Evolutionary conservation across 345 rosid species (phyloP).

Genomic region (Camelina neglecta): DNA sequence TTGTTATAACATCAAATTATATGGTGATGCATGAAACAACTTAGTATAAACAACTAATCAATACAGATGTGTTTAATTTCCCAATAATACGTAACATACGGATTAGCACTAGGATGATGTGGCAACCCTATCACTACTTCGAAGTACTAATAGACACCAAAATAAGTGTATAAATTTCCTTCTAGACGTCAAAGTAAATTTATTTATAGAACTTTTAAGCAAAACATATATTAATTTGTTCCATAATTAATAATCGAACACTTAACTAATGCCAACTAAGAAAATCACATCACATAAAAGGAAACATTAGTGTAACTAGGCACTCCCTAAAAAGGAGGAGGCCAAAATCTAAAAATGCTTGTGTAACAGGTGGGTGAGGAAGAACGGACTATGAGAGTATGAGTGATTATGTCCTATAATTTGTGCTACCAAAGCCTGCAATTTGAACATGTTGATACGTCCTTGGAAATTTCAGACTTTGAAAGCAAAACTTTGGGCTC

Average conservation of each 20-base stretch:
- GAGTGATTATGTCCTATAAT: not conserved
- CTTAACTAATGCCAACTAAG: not conserved
- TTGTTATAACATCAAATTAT: not conserved
- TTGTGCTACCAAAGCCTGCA: not conserved
- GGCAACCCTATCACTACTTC: too few species aligned
- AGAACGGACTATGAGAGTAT: too few species aligned
- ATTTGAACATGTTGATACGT: constrained; percentile 7
- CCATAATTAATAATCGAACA: constrained; percentile 3
- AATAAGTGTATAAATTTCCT: not conserved
- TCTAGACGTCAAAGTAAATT: too few species aligned
- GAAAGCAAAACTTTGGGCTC: not conserved
- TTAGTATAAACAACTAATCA: not conserved
- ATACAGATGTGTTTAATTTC: not conserved
- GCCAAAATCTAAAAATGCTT: not conserved
- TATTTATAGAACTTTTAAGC: not conserved
- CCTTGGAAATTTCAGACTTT: not conserved
- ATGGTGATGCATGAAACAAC: not conserved
- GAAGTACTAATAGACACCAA: not conserved
- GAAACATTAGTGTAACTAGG: not conserved
- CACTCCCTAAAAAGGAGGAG: too few species aligned
- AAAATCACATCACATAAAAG: not conserved
- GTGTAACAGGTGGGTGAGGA: not conserved
- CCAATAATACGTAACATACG: not conserved
- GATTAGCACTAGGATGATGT: not conserved
- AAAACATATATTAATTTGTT: too few species aligned